These are phyloP conservation scores for Globisporangium parvum DNA, from an alignment of 352 stramenopile genomes.

Conservation along the genomic window DNA sequence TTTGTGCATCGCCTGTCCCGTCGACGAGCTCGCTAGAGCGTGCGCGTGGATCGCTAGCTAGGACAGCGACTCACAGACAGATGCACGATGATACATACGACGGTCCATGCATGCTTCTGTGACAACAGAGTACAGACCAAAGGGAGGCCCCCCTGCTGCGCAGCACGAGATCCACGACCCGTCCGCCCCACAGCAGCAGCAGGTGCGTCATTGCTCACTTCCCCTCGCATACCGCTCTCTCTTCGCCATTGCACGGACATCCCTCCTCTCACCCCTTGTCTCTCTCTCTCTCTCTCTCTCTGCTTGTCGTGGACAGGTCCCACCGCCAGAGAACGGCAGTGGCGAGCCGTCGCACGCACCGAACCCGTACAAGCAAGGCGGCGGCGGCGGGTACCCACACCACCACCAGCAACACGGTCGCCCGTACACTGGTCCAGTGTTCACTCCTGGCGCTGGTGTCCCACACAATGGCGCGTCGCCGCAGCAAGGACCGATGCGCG, in stretches of 20 bases:
- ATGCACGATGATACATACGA: not conserved
- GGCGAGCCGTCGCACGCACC: not conserved
- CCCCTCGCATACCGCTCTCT: too few relatives aligned
- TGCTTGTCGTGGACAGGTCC: not conserved
- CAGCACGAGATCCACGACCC: slow-evolving; percentile 14
- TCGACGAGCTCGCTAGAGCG: not conserved
- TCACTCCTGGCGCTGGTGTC: slow-evolving; percentile 19
- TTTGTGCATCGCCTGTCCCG: not conserved
- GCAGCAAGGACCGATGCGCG: slow-evolving; percentile 41
- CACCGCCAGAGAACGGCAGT: slow-evolving; percentile 5
- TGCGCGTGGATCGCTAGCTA: not conserved
- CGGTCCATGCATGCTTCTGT: not conserved
- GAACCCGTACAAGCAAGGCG: slow-evolving; percentile 15
- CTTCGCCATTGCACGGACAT: too few relatives aligned
- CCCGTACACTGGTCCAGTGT: slow-evolving; percentile 41
- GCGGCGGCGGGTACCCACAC: slow-evolving; percentile 9
- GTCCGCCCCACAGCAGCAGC: not conserved
- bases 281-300: too few relatives aligned
- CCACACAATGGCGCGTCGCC: slow-evolving; percentile 18
- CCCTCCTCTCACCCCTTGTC: too few relatives aligned
- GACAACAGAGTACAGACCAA: slow-evolving; percentile 16
- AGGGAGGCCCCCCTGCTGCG: slow-evolving; percentile 4
- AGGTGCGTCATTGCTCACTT: not conserved
- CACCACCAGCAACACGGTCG: slow-evolving; percentile 19
- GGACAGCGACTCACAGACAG: not conserved